These are phyloP conservation scores for Alternaria atra DNA, from an alignment of 2,329 filamentous ascomycete genomes.

Conservation along the genomic window DNA sequence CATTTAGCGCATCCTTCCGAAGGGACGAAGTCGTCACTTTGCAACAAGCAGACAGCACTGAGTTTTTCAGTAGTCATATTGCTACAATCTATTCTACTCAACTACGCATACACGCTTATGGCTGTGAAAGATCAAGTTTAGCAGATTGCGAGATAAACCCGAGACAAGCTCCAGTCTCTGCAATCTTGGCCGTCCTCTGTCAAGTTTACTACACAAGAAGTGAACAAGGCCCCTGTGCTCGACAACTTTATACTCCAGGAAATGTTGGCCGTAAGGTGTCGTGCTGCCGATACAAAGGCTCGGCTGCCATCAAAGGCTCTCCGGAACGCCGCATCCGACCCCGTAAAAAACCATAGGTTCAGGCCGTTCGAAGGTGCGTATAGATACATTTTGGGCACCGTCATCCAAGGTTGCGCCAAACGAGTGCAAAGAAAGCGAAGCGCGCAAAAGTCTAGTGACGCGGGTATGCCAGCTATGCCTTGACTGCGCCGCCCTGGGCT, in stretches of 20 bases:
- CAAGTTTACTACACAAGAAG: conserved; percentile 32
- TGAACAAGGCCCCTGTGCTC: conserved; percentile 16
- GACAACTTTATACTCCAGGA: conserved; percentile 2
- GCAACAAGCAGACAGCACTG: background rate
- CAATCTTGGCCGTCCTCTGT: conserved; percentile 2
- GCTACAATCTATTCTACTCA: conserved; percentile 16
- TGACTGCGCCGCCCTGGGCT: conserved; percentile 25
- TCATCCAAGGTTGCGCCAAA: conserved; percentile 13
- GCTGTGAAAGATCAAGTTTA: conserved; percentile 9
- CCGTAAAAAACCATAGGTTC: conserved; percentile 19
- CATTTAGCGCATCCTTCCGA: background rate
- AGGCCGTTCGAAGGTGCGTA: conserved; percentile 25
- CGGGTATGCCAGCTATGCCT: conserved; percentile 25
- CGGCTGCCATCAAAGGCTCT: conserved; percentile 9
- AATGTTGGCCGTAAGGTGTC: conserved; percentile 14
- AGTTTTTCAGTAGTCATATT: conserved; percentile 16
- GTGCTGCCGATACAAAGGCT: conserved; percentile 7
- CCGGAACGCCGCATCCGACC: conserved; percentile 30
- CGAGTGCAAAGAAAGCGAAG: conserved; percentile 7
- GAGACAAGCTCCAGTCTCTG: conserved; percentile 7
- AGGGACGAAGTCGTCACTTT: background rate
- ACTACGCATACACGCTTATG: conserved; percentile 14
- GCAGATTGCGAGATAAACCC: background rate
- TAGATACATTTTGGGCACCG: conserved; percentile 30
- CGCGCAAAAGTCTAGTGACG: conserved; percentile 8